Evolutionary conservation across 2,329 filamentous ascomycete species (phyloP).

Genomic region (Epicoccum nigrum): DNA sequence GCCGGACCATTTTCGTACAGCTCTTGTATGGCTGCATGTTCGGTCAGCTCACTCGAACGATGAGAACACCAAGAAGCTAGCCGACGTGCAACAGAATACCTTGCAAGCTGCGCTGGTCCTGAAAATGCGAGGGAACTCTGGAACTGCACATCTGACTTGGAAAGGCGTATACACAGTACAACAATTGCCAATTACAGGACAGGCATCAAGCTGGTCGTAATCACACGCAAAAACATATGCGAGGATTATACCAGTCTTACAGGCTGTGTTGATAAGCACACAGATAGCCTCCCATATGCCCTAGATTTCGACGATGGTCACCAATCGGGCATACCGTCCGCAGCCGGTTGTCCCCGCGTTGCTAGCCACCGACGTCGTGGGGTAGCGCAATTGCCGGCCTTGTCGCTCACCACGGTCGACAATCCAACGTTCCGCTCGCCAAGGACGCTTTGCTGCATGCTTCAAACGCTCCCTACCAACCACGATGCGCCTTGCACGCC

Average conservation of each 20-base stretch:
- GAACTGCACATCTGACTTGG: too few relatives aligned
- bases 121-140: too few relatives aligned
- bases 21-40: not conserved
- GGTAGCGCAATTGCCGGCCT: constrained; percentile 14
- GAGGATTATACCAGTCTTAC: too few relatives aligned
- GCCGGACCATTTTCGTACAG: constrained; percentile 8
- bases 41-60: too few relatives aligned
- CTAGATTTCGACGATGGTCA: not conserved
- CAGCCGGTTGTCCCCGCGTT: constrained; percentile 14
- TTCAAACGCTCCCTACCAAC: constrained; percentile 21
- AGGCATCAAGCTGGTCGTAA: too few relatives aligned
- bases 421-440: constrained; percentile 10
- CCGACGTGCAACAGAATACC: too few relatives aligned
- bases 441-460: constrained; percentile 9
- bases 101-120: too few relatives aligned
- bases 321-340: constrained; percentile 1
- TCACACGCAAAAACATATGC: too few relatives aligned
- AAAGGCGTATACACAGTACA: too few relatives aligned
- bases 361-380: constrained; percentile 15
- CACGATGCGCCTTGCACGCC: constrained; percentile 5
- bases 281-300: too few relatives aligned
- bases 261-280: too few relatives aligned
- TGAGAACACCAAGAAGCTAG: not conserved
- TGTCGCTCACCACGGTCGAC: not conserved
- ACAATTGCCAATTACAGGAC: too few relatives aligned